Evolutionary conservation across 495 filamentous ascomycete species (phyloP), one percentile per base, ranked within the genome.

Genomic region (Trichoderma virens): DNA sequence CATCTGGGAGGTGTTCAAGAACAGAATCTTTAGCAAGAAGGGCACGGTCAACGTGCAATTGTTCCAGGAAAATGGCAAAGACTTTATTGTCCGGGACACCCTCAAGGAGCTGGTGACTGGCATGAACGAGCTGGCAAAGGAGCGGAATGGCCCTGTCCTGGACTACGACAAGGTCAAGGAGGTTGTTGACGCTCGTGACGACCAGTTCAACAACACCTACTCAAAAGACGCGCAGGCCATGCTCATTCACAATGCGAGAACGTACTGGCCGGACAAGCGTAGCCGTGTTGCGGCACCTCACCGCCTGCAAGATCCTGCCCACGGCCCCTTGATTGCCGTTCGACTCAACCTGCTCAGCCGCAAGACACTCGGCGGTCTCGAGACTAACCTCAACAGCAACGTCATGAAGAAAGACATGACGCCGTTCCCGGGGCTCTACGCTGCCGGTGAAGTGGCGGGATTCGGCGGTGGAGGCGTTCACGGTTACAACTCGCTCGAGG

Each of bases 401-500:
- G 81, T 79, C 2, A 75, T 82, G 72, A 69, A 68, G 62, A 67
- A 74, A 1, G 72, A 79, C 54, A 79, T 78, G 13, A 72, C 68
- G 32, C 54, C 68, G 28, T 83, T 82, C 62, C 70, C 75, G 0
- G 80, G 79, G 0, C 56, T 83, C 59, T 83, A 82, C 54, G 80
- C 81, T 0, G 80, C 79, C 1, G 81, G 81, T n/a, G 81, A 83
- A 70, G 78, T 72, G 18, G 79, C 81, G 8, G 81, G 81, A 5
- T 83, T 83, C 59, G 81, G 81, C 1, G 81, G 80, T 7, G 80
- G 81, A 6, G 81, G 81, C 30, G 78, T 82, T 0, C 81, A 83
- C 62, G 81, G 81, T 5, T 82, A 82, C 30, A 79, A 70, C 59
- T 75, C 79, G 27, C 72, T 83, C 11, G 80, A 83, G 69, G 80